Base-by-base conservation (phyloP, 2,329 filamentous ascomycete genomes). In the Microcyclosporella mali region DNA sequence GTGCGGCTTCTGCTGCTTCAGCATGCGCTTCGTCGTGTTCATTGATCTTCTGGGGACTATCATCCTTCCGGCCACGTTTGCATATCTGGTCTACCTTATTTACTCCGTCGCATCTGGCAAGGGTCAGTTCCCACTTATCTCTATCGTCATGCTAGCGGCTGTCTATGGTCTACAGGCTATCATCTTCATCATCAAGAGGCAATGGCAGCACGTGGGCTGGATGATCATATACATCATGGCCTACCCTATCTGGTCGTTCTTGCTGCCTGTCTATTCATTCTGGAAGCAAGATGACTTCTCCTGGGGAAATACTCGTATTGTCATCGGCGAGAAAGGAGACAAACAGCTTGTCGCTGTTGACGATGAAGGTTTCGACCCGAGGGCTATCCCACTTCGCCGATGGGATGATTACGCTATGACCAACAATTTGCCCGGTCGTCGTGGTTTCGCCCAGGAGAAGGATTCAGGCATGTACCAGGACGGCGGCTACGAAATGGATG, bases 211-310 rank as follows among this genome's bases (percentile, higher is more conserved):
- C 62, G 79, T 98, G 48, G 92, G 92, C 55, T 98, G 92, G 92
- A 97, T 98, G 89, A 84, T 98, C 53, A 97, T 98, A 62, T 98
- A 98, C 69, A 77, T 98, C 50, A 56, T 94, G n/a, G 92, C 92
- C 2, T 95, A 85, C 72, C 92, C 92, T 0, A 85, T 98, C 56
- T 95, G 90, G 72, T 92, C 84, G 3, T 86, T 98, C 58, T 63
- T 94, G 50, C 77, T 98, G 10, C 92, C 92, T 1, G 71, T 98
- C 51, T 98, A 97, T 72, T 95, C 90, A 0, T 98, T 98, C 82
- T 98, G 92, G 92, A 94, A 95, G 69, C 89, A 95, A 66, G 92
- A 98, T 68, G 90, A 98, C 70, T 98, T 98, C 75, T 83, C 83
- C 2, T 98, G 92, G 92, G 92, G 92, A 75, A 97, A 92, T 70